Base-by-base conservation (phyloP, 495 filamentous ascomycete genomes). In the Acidiella bohemica region DNA sequence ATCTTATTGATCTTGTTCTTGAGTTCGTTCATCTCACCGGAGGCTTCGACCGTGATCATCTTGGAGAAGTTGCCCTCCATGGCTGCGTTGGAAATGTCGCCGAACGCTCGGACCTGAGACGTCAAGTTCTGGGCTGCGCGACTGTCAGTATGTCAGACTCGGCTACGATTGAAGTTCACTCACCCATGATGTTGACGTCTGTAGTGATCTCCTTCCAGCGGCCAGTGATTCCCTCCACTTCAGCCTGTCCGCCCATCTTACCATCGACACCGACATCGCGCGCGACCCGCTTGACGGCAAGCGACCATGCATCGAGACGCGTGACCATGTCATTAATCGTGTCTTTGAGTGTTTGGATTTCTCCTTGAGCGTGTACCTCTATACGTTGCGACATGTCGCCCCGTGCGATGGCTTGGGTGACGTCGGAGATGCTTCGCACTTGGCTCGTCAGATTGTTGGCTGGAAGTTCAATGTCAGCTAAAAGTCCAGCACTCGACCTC, bases 281-380 rank as follows among this genome's bases (percentile, higher is more conserved):
- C 18, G 90, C 90, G 20, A 97, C 90, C 53, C 87, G 77, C 59
- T 95, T 93, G 23, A 97, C 78, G 55, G 94, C 88, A 27, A 84
- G 84, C n/a, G 87, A 92, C 70, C 95, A 96, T 39, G 87, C 87
- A 42, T 87, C 92, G 27, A 97, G 62, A 44, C 90, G 80, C 58
- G 86, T 85, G 42, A 97, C 90, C 90, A 97, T 97, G 73, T 95
- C 85, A 57, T 97, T 97, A 67, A 97, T 95, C 19, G 90, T 97
- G 50, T 93, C 84, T 59, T 94, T 95, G 26, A 97, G 64, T 2
- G 87, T 79, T 31, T 88, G 70, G 32, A 97, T 90, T 59, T 97
- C 90, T 55, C 90, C 90, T 59, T 92, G 84, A 37, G 90, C 90
- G 51, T 93, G 80, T 6, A 97, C 90, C 39, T 90, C 79, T 51